phyloP scores from a whole-genome alignment of 2,329 filamentous ascomycete genomes.

The Echinosphaeria canescens region DNA sequence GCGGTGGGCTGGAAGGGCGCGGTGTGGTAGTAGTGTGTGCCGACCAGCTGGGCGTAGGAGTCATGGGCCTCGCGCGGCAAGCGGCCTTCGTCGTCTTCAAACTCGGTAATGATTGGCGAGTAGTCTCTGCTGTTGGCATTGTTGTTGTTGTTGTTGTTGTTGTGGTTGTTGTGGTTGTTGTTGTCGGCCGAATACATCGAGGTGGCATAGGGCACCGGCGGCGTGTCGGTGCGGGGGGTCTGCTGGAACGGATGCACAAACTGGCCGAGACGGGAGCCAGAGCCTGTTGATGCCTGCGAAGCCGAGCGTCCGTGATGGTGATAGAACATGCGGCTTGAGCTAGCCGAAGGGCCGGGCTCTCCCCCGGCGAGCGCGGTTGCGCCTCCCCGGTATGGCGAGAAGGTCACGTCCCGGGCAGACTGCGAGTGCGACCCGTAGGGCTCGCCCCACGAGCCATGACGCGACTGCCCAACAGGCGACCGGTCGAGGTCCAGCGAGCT shows the following conservation, averaged over 20 bases:
- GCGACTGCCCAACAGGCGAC: constrained; percentile 27
- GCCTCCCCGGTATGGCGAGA: constrained; percentile 10
- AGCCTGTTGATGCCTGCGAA: constrained; percentile 16
- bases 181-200: constrained; percentile 29
- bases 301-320: constrained; percentile 33
- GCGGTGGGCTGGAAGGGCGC: constrained; percentile 9
- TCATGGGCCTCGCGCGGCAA: constrained; percentile 4
- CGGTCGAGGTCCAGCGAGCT: constrained; percentile 40
- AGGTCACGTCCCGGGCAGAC: constrained; percentile 22
- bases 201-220: constrained; percentile 34
- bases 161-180: too few relatives aligned
- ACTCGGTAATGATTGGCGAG: constrained; percentile 31
- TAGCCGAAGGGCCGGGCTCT: too few relatives aligned
- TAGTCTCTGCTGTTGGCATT: constrained; percentile 21
- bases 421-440: constrained; percentile 9
- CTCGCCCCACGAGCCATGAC: constrained; percentile 11
- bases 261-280: constrained; percentile 19
- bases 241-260: constrained; percentile 46
- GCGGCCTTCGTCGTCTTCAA: constrained; percentile 18
- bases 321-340: constrained; percentile 3
- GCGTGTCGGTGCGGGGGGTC: constrained; percentile 34
- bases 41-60: constrained; percentile 2
- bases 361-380: constrained; percentile 4
- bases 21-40: constrained; percentile 5
- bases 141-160: too few relatives aligned